Evolutionary conservation across 345 rosid genomes (phyloP).

Genomic region (Cardamine resedifolia): DNA sequence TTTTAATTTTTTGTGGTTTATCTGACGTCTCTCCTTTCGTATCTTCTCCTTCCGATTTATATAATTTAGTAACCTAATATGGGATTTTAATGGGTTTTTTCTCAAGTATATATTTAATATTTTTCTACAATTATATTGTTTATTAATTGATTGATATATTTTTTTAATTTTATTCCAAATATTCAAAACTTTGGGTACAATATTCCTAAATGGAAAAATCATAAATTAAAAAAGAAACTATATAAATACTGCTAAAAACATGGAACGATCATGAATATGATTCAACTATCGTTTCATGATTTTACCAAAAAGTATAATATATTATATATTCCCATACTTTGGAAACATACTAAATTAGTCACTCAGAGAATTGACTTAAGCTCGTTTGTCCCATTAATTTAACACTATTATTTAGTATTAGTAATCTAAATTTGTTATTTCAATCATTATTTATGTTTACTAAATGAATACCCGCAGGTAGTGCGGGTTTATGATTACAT

Average conservation of each 20-base stretch:
- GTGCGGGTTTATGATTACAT: no score
- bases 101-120: not conserved
- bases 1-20: conserved; percentile 15
- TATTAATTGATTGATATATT: not conserved
- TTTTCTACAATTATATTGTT: not conserved
- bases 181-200: not conserved
- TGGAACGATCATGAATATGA: no score
- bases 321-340: not conserved
- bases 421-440: not conserved
- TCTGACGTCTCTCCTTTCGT: not conserved
- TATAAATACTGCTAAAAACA: no score
- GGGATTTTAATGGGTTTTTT: conserved; percentile 20
- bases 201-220: not conserved
- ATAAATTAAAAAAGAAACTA: no score
- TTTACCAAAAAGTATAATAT: not conserved
- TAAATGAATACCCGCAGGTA: no score
- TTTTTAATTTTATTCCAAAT: not conserved
- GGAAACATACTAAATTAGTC: no score
- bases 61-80: not conserved
- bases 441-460: not conserved
- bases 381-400: no score
- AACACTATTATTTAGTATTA: not conserved
- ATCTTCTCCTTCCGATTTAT: not conserved
- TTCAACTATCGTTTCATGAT: not conserved
- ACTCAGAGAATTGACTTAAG: no score